Evolutionary conservation across 331 rosid species (phyloP).

Genomic region (Phaseolus coccineus): DNA sequence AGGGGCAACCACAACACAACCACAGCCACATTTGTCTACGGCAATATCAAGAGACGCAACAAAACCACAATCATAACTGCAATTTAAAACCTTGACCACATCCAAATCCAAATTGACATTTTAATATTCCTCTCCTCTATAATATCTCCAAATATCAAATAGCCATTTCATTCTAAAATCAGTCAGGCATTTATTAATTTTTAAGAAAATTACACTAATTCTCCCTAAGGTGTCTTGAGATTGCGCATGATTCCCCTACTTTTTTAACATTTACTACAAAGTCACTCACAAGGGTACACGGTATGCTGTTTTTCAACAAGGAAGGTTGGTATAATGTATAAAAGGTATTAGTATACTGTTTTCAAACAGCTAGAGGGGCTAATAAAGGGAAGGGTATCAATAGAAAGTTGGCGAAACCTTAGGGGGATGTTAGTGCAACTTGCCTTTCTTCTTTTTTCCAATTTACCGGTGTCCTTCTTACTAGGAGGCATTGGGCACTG

Average conservation of each 20-base stretch:
- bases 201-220: background rate
- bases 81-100: background rate
- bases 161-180: background rate
- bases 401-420: background rate
- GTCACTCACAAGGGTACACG: background rate
- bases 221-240: background rate
- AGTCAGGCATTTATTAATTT: background rate
- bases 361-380: background rate
- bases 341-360: background rate
- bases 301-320: background rate
- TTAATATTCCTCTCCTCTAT: background rate
- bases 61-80: background rate
- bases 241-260: background rate
- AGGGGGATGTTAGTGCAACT: background rate
- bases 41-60: background rate
- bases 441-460: background rate
- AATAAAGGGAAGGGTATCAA: background rate
- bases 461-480: background rate
- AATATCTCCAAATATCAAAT: background rate
- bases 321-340: background rate
- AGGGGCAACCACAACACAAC: background rate
- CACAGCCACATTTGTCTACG: background rate
- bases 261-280: too few species aligned
- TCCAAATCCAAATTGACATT: constrained; percentile 28
- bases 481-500: background rate